Evolutionary conservation across 2,329 filamentous ascomycete genomes (phyloP), one percentile per base, ranked within the genome.

Genomic region (Ceratocystiopsis sp.): DNA sequence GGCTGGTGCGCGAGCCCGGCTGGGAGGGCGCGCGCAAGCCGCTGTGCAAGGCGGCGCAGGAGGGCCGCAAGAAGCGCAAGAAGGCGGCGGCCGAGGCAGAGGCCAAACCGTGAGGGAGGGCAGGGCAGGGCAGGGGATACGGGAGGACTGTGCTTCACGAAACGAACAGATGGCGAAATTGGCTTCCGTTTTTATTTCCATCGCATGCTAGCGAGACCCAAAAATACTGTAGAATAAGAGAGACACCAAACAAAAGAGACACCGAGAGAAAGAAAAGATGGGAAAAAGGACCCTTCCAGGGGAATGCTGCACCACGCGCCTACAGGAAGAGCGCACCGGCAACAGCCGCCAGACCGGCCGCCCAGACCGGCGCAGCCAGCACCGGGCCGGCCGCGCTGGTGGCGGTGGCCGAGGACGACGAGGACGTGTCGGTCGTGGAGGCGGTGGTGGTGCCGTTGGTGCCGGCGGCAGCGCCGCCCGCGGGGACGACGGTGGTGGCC

Each of bases 11-110:
- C 47, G 69, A 73, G 46, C 66, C 64, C 19, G 67, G 61, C 18
- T 80, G 77, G 65, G 69, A 80, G 54, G 74, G 72, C 52, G 63
- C 68, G 61, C 73, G 74, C 6, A 65, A 65, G 54, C 63, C 69
- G 58, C 62, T 94, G 52, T 95, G 87, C 62, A 73, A 75, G 53
- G 60, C 66, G 51, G 87, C 85, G 37, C 66, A 74, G 55, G 75
- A 80, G 51, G 60, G 61, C 2, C 59, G 75, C 50, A 11, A 9
- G 25, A 2, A 4, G 5, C 25, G 25, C 25, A 29, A 29, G 10
- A 29, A 29, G 25, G 25, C 10, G 5, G 25, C 7, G 25, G 25
- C 25, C 25, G 25, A 10, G 10, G 10, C 6, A 8, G 25, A 29
- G 5, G 10, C 5, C 10, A 29, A 8, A 11, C 25, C 25, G 25